Conservation (phyloP, 495 filamentous ascomycete species). For the Tetracladium setigerum region DNA sequence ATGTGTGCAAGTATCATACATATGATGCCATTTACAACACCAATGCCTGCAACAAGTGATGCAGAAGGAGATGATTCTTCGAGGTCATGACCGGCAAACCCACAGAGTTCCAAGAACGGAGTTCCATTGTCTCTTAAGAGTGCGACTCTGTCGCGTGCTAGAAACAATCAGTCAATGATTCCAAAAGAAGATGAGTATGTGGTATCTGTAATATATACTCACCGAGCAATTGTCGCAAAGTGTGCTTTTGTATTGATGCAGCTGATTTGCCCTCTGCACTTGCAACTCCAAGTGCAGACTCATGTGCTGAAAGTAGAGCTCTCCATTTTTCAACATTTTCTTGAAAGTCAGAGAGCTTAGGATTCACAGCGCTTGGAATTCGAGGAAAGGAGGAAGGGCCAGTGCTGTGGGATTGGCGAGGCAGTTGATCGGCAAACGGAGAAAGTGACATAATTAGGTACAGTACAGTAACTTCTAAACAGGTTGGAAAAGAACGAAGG, state of each 20-base stretch:
- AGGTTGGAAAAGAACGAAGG: too few relatives aligned
- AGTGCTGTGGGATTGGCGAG: too few relatives aligned
- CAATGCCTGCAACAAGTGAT: slow-evolving; percentile 7
- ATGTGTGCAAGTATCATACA: slow-evolving; percentile 13
- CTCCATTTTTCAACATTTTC: slow-evolving; percentile 2
- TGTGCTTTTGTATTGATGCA: neutral
- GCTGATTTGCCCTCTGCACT: neutral
- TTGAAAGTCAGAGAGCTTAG: neutral
- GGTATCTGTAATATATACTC: neutral
- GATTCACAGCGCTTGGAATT: neutral
- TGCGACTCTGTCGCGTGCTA: slow-evolving; percentile 10
- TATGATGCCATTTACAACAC: slow-evolving; percentile 6
- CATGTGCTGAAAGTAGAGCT: neutral
- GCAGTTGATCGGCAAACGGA: too few relatives aligned
- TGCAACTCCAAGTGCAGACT: neutral
- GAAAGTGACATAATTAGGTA: too few relatives aligned
- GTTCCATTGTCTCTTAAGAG: slow-evolving; percentile 3
- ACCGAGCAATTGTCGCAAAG: slow-evolving; percentile 3
- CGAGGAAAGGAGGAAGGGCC: neutral
- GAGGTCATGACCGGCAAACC: slow-evolving; percentile 6
- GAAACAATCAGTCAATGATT: neutral
- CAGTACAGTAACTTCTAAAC: too few relatives aligned
- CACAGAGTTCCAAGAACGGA: slow-evolving; percentile 8
- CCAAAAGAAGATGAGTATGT: neutral
- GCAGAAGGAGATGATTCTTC: slow-evolving; percentile 11